Percentiles rank a stretch among this genome's conserved stretches.
phyloP scores from a whole-genome alignment of 169 alveolate genomes.

The Plasmodium gonderi region DNA sequence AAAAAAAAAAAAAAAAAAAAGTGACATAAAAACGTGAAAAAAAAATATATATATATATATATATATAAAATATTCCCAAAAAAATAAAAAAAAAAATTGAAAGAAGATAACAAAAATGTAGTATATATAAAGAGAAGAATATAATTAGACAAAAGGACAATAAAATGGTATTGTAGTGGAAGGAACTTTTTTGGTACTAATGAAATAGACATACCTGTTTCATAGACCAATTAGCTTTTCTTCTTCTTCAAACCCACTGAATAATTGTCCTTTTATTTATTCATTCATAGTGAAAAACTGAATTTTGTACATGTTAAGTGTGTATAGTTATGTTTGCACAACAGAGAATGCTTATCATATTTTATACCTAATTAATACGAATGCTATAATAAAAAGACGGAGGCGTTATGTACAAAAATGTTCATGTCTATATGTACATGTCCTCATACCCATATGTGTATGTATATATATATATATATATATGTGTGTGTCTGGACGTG shows the following conservation, averaged over 20 bases:
- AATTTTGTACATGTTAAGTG: neutral
- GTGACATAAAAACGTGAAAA: neutral
- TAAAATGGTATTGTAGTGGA: neutral
- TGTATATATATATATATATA: neutral
- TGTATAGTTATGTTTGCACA: neutral
- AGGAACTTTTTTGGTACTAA: neutral
- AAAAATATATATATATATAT: no score
- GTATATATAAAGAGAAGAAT: neutral
- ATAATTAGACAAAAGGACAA: neutral
- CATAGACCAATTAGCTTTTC: neutral
- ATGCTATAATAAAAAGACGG: constrained; percentile 27
- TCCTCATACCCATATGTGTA: neutral
- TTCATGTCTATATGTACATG: neutral
- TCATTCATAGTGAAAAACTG: neutral
- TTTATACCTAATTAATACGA: neutral
- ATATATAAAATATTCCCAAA: no score
- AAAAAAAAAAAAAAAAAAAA: neutral
- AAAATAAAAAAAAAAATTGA: neutral
- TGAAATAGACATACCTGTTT: neutral
- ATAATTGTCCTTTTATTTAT: neutral
- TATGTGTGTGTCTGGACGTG: neutral
- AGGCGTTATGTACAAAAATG: neutral
- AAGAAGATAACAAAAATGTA: neutral
- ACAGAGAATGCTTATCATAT: neutral
- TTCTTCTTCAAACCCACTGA: neutral